phyloP scores from a whole-genome alignment of 352 stramenopile species.

The Phytophthora capsici region DNA sequence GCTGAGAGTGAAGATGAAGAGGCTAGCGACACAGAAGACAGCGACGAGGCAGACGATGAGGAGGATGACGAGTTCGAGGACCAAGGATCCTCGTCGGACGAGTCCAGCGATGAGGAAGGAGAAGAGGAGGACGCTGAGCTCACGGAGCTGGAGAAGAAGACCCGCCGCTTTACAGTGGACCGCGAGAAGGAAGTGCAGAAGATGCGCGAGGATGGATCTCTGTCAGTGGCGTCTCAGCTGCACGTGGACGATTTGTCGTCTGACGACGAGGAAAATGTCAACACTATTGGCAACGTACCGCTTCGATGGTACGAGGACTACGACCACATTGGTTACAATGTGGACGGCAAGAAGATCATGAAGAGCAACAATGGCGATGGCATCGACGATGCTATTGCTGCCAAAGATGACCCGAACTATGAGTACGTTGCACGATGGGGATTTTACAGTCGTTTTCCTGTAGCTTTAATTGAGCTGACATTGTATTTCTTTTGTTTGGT shows the following conservation, averaged over 20 bases:
- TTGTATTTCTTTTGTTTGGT: constrained; percentile 12
- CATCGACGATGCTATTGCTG: constrained; percentile 89
- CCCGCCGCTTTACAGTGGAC: constrained; percentile 72
- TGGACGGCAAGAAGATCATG: constrained; percentile 96
- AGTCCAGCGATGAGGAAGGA: constrained; percentile 66
- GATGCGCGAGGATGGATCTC: constrained; percentile 86
- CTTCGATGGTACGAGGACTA: constrained; percentile 99
- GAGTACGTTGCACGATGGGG: constrained; percentile 52
- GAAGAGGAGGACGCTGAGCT: constrained; percentile 79
- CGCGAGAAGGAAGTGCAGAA: constrained; percentile 80
- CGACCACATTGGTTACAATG: constrained; percentile 99
- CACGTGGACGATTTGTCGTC: constrained; percentile 99
- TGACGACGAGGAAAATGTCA: constrained; percentile 96
- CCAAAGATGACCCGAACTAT: constrained; percentile 94
- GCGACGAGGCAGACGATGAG: constrained; percentile 71
- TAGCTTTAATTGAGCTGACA: constrained; percentile 14
- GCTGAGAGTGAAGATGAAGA: constrained; percentile 42
- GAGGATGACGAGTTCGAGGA: constrained; percentile 85
- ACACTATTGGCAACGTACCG: constrained; percentile 98
- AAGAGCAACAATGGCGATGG: constrained; percentile 91
- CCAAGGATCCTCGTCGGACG: constrained; percentile 84
- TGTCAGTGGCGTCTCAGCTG: constrained; percentile 88
- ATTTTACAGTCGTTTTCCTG: not conserved
- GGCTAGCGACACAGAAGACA: constrained; percentile 59
- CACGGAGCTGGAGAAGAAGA: constrained; percentile 84